phyloP scores from a whole-genome alignment of 2,329 filamentous ascomycete genomes.

The Mycogone perniciosa region DNA sequence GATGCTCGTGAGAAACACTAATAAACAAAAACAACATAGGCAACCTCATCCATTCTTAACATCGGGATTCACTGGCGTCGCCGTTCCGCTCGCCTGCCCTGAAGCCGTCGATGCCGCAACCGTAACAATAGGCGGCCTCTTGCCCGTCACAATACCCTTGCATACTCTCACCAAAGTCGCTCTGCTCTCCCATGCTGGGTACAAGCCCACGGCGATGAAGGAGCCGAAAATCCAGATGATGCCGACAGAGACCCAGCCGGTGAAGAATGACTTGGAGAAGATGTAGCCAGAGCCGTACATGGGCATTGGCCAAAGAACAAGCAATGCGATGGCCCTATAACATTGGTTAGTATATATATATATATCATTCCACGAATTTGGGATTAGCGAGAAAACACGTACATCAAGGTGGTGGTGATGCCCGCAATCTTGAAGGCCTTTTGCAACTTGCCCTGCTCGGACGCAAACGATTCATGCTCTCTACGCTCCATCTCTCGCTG shows the following conservation, averaged over 20 bases:
- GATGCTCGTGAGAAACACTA: background rate
- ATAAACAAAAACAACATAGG: background rate
- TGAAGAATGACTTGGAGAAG: slow-evolving; percentile 54
- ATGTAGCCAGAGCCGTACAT: slow-evolving; percentile 80
- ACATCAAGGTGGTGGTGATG: slow-evolving; percentile 28
- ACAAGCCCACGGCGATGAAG: slow-evolving; percentile 67
- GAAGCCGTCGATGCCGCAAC: background rate
- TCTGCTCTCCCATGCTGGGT: slow-evolving; percentile 74
- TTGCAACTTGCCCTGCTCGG: slow-evolving; percentile 44
- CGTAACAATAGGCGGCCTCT: background rate
- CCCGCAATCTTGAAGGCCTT: slow-evolving; percentile 45
- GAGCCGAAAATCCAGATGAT: slow-evolving; percentile 70
- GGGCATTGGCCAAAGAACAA: slow-evolving; percentile 87
- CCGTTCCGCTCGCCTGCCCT: background rate
- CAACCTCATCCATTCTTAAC: slow-evolving; percentile 3
- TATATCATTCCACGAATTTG: background rate
- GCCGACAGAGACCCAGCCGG: slow-evolving; percentile 64
- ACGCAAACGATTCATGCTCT: slow-evolving; percentile 32
- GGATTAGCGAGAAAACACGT: background rate
- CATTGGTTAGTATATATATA: background rate
- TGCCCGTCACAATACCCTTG: slow-evolving; percentile 5
- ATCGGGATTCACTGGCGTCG: slow-evolving; percentile 6
- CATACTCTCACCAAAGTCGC: slow-evolving; percentile 37
- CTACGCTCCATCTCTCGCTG: slow-evolving; percentile 16
- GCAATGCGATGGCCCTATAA: slow-evolving; percentile 54